Evolutionary conservation across 805 yeast genomes (phyloP).

Genomic region (Hanseniaspora osmophila): DNA sequence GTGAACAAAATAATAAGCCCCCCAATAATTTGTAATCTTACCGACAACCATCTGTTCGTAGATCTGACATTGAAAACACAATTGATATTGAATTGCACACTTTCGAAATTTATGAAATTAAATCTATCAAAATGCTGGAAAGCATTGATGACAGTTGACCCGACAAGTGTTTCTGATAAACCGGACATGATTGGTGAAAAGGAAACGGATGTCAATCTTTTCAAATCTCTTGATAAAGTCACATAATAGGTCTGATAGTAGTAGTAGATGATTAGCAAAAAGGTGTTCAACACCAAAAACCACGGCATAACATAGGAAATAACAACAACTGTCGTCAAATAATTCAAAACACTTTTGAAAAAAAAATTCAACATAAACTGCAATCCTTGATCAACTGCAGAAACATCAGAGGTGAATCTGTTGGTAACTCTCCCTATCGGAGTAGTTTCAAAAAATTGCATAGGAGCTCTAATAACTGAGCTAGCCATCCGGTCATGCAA

Average conservation of each 20-base stretch:
- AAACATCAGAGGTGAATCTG: slow-evolving; percentile 50
- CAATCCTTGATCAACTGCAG: slow-evolving; percentile 38
- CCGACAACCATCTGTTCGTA: slow-evolving; percentile 51
- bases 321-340: slow-evolving; percentile 36
- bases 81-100: slow-evolving; percentile 35
- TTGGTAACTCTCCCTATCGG: slow-evolving; percentile 56
- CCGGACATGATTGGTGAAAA: slow-evolving; percentile 71
- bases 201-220: slow-evolving; percentile 54
- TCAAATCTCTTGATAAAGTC: slow-evolving; percentile 61
- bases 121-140: slow-evolving; percentile 56
- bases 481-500: slow-evolving; percentile 45
- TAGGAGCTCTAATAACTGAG: slow-evolving; percentile 43
- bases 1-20: slow-evolving; percentile 39
- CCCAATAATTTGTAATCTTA: slow-evolving; percentile 48
- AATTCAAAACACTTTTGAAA: slow-evolving; percentile 29
- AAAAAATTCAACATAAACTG: slow-evolving; percentile 41
- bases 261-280: slow-evolving; percentile 39
- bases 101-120: slow-evolving; percentile 35
- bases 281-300: slow-evolving; percentile 32
- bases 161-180: slow-evolving; percentile 66
- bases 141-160: slow-evolving; percentile 68
- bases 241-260: slow-evolving; percentile 62
- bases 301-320: slow-evolving; percentile 42
- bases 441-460: slow-evolving; percentile 56
- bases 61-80: slow-evolving; percentile 37